Evolutionary conservation across 1,284 basidiomycete genomes (phyloP), one percentile per base, ranked within the genome.

Genomic region (Fistulina hepatica): DNA sequence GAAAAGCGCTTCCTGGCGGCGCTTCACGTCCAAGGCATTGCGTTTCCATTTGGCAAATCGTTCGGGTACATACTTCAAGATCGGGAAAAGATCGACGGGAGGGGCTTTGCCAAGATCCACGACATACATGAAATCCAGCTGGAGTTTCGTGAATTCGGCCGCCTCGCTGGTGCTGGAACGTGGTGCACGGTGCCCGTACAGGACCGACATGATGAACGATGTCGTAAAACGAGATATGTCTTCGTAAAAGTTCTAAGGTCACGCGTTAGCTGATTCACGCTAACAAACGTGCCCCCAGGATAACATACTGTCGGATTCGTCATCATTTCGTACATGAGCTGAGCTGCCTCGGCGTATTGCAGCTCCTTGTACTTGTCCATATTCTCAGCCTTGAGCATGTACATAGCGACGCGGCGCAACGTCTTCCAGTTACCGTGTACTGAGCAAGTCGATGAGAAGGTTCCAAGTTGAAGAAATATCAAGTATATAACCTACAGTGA

Each of bases 271-370:
- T 49, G 41, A 28, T 47, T 39, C n/a, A n/a, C n/a, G n/a, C n/a
- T n/a, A n/a, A 20, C 21, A 54, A 21, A 41, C 41, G 24, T 50
- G 21, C 26, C 48, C 53, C 11, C 37, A 38, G 7, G 45, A 33
- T 15, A 8, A 34, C 46, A n/a, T 46, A 59, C 59, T 28, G 57
- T 50, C 8, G 60, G 58, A 4, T 50, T 43, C 10, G 48, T 42
- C 22, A 54, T 37, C 9, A 58, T 28, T 20, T 61, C 59, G 33
- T 53, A 52, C 50, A 61, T 46, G 9, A 62, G 46, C 35, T 63
- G 61, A 5, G 47, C 44, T 9, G 54, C 49, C 44, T 63, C 61
- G 1, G 56, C 56, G 6, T 41, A n/a, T n/a, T 47, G 44, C 25
- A 54, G 52, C 12, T 48, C 48, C 13, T 51, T 41, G 41, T 51